A percentile compares a stretch with the other conserved stretches of the same genome.
Evolutionary conservation across 345 rosid genomes (phyloP).

Genomic region (Cardiospermum halicacabum): DNA sequence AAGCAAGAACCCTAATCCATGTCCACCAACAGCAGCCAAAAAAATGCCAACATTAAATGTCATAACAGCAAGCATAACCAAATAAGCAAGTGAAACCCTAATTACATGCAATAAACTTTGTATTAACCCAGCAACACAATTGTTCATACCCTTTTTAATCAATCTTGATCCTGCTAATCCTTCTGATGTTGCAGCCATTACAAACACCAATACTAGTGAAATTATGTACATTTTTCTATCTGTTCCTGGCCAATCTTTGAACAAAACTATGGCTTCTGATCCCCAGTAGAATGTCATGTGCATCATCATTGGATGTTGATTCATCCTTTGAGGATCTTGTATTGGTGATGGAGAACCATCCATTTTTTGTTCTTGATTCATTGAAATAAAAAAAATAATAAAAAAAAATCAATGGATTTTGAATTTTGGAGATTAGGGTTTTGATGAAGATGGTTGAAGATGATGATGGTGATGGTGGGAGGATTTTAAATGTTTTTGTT

Average conservation of each 20-base stretch:
- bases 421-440: background rate
- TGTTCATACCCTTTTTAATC: slow-evolving; percentile 12
- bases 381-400: background rate
- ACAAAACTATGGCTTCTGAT: slow-evolving; percentile 28
- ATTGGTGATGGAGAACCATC: slow-evolving; percentile 3
- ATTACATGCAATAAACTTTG: slow-evolving; percentile 25
- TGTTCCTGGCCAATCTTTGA: slow-evolving; percentile 39
- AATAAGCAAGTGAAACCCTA: slow-evolving; percentile 30
- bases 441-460: background rate
- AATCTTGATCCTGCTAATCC: slow-evolving; percentile 27
- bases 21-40: slow-evolving; percentile 36
- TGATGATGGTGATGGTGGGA: background rate
- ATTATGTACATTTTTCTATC: slow-evolving; percentile 29
- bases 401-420: too few relatives aligned
- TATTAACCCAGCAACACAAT: slow-evolving; percentile 15
- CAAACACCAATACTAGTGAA: slow-evolving; percentile 31
- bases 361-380: slow-evolving; percentile 13
- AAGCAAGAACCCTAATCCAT: slow-evolving; percentile 36
- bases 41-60: slow-evolving; percentile 44
- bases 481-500: too few relatives aligned
- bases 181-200: slow-evolving; percentile 27
- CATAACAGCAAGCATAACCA: slow-evolving; percentile 47
- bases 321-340: background rate
- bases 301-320: slow-evolving; percentile 20
- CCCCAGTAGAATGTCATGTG: slow-evolving; percentile 52